Conservation (phyloP, 805 yeast species). For the Candida ficus region DNA sequence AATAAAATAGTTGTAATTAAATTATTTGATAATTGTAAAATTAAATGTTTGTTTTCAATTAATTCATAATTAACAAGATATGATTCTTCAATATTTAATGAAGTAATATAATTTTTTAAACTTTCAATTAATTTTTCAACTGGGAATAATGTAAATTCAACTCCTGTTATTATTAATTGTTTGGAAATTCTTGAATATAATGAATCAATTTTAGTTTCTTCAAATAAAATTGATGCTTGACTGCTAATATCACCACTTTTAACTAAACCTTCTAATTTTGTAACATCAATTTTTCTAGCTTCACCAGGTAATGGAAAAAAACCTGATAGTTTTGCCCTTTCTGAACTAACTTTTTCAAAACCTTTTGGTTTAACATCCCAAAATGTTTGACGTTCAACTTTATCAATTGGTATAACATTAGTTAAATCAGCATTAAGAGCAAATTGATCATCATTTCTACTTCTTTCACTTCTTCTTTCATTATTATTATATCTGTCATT, state of each 20-base stretch:
- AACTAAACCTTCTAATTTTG: constrained; percentile 28
- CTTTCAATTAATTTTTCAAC: constrained; percentile 37
- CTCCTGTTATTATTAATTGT: constrained; percentile 25
- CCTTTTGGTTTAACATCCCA: constrained; percentile 77
- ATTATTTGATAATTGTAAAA: constrained; percentile 47
- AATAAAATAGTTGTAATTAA: constrained; percentile 51
- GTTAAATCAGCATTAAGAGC: constrained; percentile 25
- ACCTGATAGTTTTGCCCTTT: constrained; percentile 74
- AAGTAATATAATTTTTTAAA: constrained; percentile 39
- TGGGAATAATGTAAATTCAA: constrained; percentile 26
- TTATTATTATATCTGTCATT: constrained; percentile 8
- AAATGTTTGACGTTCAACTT: constrained; percentile 44
- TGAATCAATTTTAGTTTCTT: constrained; percentile 27
- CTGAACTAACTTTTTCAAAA: constrained; percentile 68
- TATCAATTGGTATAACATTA: constrained; percentile 42
- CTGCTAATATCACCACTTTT: constrained; percentile 25
- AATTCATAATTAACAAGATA: constrained; percentile 30
- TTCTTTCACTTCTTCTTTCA: constrained; percentile 14
- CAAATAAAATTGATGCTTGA: constrained; percentile 30
- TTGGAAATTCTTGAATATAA: constrained; percentile 24
- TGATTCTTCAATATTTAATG: constrained; percentile 39
- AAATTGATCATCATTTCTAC: neutral
- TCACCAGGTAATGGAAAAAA: constrained; percentile 72
- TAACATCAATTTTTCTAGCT: constrained; percentile 32
- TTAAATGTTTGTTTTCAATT: constrained; percentile 31